A percentile compares a stretch with the other conserved stretches of the same genome.
Conservation (phyloP, 2,329 filamentous ascomycete genomes). For the Fusarium sp. region DNA sequence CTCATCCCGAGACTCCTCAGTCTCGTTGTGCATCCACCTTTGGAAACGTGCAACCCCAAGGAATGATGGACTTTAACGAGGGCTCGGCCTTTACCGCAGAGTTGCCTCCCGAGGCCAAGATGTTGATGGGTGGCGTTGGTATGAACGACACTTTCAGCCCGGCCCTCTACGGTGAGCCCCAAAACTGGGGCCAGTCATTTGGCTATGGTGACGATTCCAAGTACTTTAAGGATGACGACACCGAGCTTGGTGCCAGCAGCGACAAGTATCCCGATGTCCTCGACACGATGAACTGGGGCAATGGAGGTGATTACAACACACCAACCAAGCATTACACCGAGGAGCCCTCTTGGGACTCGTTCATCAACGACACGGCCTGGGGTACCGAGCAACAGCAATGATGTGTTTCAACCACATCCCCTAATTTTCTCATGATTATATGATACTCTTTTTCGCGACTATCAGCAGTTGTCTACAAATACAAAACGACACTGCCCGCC, state of each 20-base stretch:
- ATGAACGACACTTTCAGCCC: slow-evolving; percentile 27
- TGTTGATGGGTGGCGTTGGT: slow-evolving; percentile 52
- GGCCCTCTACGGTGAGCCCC: slow-evolving; percentile 23
- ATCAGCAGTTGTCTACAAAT: slow-evolving; percentile 7
- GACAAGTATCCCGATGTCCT: slow-evolving; percentile 33
- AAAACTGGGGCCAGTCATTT: slow-evolving; percentile 24
- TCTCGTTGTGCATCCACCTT: slow-evolving; percentile 42
- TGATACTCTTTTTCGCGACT: slow-evolving; percentile 26
- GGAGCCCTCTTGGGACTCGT: slow-evolving; percentile 52
- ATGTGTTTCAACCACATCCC: neutral
- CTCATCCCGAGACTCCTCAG: slow-evolving; percentile 43
- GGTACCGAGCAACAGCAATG: slow-evolving; percentile 35
- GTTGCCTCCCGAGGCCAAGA: slow-evolving; percentile 60
- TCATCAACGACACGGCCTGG: slow-evolving; percentile 52
- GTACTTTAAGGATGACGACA: slow-evolving; percentile 30
- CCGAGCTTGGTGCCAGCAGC: neutral
- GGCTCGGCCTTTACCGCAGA: slow-evolving; percentile 60
- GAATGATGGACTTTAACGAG: slow-evolving; percentile 41
- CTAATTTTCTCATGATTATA: slow-evolving; percentile 32
- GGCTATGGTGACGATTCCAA: slow-evolving; percentile 24
- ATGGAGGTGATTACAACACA: slow-evolving; percentile 8
- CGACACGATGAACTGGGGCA: slow-evolving; percentile 22
- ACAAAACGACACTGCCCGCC: slow-evolving; percentile 8
- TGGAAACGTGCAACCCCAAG: slow-evolving; percentile 27
- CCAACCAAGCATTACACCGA: slow-evolving; percentile 40